phyloP scores from a whole-genome alignment of 106 monocot species.

The Platanthera guangdongensis region DNA sequence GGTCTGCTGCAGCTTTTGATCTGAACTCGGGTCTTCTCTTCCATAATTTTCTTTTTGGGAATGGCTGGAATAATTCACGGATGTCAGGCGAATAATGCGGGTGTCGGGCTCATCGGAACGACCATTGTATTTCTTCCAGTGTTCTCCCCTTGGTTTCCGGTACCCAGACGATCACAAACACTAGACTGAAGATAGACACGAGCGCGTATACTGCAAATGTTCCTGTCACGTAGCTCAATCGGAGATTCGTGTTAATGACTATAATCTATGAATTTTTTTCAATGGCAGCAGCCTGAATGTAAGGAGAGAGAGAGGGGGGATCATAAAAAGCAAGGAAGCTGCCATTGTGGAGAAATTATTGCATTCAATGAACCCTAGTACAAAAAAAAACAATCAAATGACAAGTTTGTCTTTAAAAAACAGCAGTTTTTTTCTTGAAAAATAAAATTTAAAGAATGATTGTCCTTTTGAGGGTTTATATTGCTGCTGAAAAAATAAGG shows the following conservation, averaged over 20 bases:
- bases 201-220: slow-evolving; percentile 56
- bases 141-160: slow-evolving; percentile 93
- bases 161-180: slow-evolving; percentile 73
- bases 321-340: slow-evolving; percentile 16
- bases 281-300: neutral
- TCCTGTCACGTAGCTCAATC: slow-evolving; percentile 23
- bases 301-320: slow-evolving; percentile 1
- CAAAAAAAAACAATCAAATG: too few species aligned
- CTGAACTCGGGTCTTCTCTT: neutral
- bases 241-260: neutral
- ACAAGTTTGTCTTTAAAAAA: too few species aligned
- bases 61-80: too few species aligned
- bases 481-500: too few species aligned
- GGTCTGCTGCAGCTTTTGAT: neutral
- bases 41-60: neutral
- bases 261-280: too few species aligned
- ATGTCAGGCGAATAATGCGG: too few species aligned
- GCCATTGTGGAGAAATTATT: too few species aligned
- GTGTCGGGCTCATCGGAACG: slow-evolving; percentile 35
- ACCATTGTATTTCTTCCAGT: slow-evolving; percentile 85
- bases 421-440: too few species aligned
- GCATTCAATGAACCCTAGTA: too few species aligned
- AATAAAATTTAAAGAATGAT: too few species aligned
- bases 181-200: slow-evolving; percentile 42
- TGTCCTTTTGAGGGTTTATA: too few species aligned